Evolutionary conservation across 202 grass and related monocot species (phyloP).

Genomic region (Thinopyrum obtusiflorum): DNA sequence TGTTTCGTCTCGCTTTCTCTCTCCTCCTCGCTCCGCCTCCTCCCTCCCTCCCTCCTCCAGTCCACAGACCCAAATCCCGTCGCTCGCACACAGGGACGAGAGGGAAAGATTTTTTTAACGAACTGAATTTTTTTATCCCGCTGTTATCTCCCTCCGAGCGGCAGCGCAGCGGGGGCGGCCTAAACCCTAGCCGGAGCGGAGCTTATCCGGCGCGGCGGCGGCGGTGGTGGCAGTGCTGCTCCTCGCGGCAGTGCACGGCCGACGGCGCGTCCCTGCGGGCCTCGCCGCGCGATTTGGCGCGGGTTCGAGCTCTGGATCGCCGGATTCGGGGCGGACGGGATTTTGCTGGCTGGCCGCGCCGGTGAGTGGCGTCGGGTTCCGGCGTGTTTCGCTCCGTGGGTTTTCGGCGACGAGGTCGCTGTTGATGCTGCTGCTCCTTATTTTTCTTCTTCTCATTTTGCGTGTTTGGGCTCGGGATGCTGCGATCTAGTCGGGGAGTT

Average conservation of each 20-base stretch:
- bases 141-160: not conserved
- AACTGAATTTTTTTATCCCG: slow-evolving; percentile 9
- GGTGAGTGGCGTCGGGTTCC: not conserved
- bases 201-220: not conserved
- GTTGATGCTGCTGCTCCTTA: not conserved
- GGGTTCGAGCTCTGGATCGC: slow-evolving; percentile 18
- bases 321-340: not conserved
- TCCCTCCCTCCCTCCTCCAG: not conserved
- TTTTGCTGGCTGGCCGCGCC: not conserved
- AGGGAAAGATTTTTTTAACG: slow-evolving; percentile 10
- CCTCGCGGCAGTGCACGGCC: not conserved
- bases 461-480: not conserved
- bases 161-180: not conserved
- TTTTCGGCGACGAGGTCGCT: not conserved
- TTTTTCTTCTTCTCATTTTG: not conserved
- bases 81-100: not conserved
- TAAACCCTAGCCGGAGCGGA: slow-evolving; percentile 29
- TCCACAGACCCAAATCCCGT: slow-evolving; percentile 25
- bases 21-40: not conserved
- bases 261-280: not conserved
- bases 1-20: not conserved
- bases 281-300: not conserved
- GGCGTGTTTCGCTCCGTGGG: not conserved
- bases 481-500: not conserved
- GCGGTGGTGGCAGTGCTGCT: not conserved